Conservation (phyloP, 768 basidiomycete genomes). For the Panaeolus papilionaceus region DNA sequence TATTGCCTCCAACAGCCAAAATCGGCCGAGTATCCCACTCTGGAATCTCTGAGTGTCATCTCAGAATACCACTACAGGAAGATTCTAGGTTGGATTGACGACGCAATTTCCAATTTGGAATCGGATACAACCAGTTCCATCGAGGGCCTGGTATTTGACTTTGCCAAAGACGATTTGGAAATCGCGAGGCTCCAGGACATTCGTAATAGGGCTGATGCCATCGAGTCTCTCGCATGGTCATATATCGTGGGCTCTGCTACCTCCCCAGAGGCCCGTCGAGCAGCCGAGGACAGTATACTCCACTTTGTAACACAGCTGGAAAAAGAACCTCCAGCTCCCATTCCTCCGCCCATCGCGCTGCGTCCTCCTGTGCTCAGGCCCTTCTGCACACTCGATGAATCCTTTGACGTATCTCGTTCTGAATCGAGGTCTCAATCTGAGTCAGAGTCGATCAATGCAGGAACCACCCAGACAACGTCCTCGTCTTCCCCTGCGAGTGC, state of each 20-base stretch:
- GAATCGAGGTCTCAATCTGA: background rate
- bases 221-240: background rate
- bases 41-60: background rate
- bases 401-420: background rate
- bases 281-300: background rate
- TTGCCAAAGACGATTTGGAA: background rate
- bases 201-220: background rate
- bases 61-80: background rate
- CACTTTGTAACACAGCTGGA: background rate
- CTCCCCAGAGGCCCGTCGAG: background rate
- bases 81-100: background rate
- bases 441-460: background rate
- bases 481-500: too few relatives aligned
- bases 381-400: background rate
- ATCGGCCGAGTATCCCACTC: background rate
- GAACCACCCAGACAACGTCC: too few relatives aligned
- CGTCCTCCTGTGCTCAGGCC: background rate
- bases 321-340: background rate
- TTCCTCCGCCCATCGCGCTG: background rate
- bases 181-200: background rate
- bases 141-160: background rate
- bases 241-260: background rate
- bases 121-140: background rate
- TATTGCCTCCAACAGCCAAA: background rate
- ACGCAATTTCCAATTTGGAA: background rate